Base-by-base conservation (phyloP, 305 asterid genomes). In the Solanum aculeatissimum region DNA sequence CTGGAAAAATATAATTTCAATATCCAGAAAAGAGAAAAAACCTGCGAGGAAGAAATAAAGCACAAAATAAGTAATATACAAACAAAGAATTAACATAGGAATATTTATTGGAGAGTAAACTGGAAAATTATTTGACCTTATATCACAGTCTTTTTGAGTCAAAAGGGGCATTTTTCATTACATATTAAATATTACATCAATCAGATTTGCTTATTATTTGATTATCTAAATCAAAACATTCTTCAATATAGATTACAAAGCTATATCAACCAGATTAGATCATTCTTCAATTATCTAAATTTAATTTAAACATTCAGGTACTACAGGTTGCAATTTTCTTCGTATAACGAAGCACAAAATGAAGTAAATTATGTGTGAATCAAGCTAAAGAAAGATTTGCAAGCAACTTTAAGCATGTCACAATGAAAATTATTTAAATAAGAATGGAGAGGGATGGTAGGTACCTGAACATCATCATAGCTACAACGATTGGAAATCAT, bases 401-500 rank as follows among this genome's bases (percentile, higher is more conserved):
- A 1, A 1, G 35, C 69, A 82, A 55, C 8, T 18, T 32, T 32
- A 32, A 32, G 38, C 38, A 32, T 32, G 38, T 32, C 38, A 32
- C 6, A 32, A 32, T 32, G 38, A 32, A 32, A 1, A 68, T 11
- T 1, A 23, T 60, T 21, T 10, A 29, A 60, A 60, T n/a, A 62
- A 63, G 55, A 54, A 5, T 4, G 25, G 25, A 77, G 18, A 12
- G 25, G 7, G 77, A 9, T 29, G 6, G 12, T 9, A 16, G 3
- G 42, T 55, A 94, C 98, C 95, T 91, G 91, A 40, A 95, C 93
- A 62, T 91, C 97, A 7, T 93, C 98, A 85, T 95, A 95, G 27
- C 92, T 68, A 97, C 98, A 95, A 7, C 92, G 92, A 85, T 95
- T 92, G 91, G 93, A 93, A 53, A 93, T 94, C 90, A 92, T 32